Percentiles rank a stretch among this genome's conserved stretches.
Evolutionary conservation across 192 early-diverging fungal genomes (phyloP).

Genomic region (Backusella parvicylindrica): DNA sequence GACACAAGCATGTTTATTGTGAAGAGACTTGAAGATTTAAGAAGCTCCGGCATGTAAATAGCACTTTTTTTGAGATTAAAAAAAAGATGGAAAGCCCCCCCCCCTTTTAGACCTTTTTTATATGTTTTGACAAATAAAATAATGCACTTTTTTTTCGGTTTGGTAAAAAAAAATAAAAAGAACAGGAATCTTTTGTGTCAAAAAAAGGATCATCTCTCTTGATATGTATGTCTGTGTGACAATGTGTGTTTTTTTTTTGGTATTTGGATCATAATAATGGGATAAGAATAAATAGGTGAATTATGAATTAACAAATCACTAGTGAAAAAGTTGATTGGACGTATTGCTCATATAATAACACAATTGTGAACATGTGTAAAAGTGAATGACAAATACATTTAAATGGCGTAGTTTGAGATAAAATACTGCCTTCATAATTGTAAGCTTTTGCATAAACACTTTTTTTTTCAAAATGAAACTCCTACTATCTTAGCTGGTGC

Average conservation of each 20-base stretch:
- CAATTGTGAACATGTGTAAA: background rate
- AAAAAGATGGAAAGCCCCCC: background rate
- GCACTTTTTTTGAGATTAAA: background rate
- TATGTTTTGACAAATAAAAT: slow-evolving; percentile 2
- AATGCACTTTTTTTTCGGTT: background rate
- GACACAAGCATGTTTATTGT: slow-evolving; percentile 61
- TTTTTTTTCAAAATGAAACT: background rate
- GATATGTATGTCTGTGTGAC: background rate
- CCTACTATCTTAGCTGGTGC: background rate
- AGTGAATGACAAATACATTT: background rate
- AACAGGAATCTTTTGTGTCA: background rate
- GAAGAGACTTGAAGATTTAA: slow-evolving; percentile 48
- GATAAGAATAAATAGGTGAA: background rate
- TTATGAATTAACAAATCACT: no score
- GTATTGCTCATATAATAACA: background rate
- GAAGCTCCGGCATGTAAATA: slow-evolving; percentile 33
- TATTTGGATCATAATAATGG: background rate
- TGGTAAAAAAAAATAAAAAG: background rate
- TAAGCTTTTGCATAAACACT: background rate
- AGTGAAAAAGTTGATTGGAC: no score
- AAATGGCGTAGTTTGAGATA: background rate
- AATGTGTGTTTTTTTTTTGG: background rate
- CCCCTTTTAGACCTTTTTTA: background rate
- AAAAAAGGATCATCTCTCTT: background rate
- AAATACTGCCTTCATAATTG: background rate